A percentile compares a stretch with the other conserved stretches of the same genome.
phyloP scores from a whole-genome alignment of 192 early-diverging fungal species.

The Linnemannia elongata region DNA sequence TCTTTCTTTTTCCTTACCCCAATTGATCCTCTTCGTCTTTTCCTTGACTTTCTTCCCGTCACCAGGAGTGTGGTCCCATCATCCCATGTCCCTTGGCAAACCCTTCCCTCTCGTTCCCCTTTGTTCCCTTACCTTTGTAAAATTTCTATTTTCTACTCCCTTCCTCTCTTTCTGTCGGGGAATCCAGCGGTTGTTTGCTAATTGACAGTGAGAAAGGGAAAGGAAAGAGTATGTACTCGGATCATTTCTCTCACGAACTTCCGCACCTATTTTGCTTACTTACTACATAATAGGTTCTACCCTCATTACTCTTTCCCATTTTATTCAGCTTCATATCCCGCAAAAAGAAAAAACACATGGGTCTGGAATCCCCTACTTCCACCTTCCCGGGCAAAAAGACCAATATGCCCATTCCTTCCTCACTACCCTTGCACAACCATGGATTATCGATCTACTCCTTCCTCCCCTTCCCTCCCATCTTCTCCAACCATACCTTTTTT shows the following conservation, averaged over 20 bases:
- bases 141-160: background rate
- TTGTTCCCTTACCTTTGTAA: background rate
- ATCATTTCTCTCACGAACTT: too few relatives aligned
- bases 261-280: too few relatives aligned
- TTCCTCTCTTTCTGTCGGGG: background rate
- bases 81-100: background rate
- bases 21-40: background rate
- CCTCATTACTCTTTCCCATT: too few relatives aligned
- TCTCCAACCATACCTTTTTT: too few relatives aligned
- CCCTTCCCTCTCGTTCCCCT: background rate
- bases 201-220: background rate
- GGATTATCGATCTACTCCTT: background rate
- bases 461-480: background rate
- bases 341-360: constrained; percentile 2
- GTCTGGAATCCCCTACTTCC: background rate
- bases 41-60: background rate
- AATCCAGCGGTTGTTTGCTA: background rate
- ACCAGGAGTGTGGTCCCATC: background rate
- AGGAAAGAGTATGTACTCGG: too few relatives aligned
- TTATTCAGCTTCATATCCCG: background rate
- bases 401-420: background rate
- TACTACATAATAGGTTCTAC: too few relatives aligned
- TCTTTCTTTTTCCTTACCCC: background rate
- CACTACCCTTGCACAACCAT: background rate
- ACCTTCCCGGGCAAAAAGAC: background rate